Evolutionary conservation across 2,329 filamentous ascomycete genomes (phyloP), one percentile per base, ranked within the genome.

Genomic region (Ophiostoma tasmaniense): DNA sequence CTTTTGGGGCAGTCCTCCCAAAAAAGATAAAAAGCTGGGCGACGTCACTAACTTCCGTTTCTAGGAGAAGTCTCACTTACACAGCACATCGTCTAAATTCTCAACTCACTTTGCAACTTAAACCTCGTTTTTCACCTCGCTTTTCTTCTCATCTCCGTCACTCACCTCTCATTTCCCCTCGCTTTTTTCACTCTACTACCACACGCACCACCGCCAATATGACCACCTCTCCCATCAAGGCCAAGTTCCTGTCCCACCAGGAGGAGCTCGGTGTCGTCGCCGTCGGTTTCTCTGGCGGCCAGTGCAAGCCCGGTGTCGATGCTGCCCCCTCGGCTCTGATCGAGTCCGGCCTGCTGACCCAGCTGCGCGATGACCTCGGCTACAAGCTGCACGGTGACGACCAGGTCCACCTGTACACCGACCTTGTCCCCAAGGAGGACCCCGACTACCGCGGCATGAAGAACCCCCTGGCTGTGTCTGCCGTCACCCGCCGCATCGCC

Each of bases 211-310:
- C 35, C 25, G 45, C 17, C 67, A 69, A n/a, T n/a, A 84, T 85
- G 81, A 82, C 84, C 75, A 85, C 83, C 67, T 82, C 83, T 69
- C 82, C 83, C 77, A 77, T 86, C 73, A 78, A 81, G 73, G 84
- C 83, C 77, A 93, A 90, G 76, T 98, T 97, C 82, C 89, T 98
- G 74, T 84, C 89, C 72, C 84, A 89, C 76, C 86, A 88, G 39
- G 85, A 91, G 76, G 89, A 98, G 76, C 84, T 99, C 73, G 95
- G 94, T 72, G 86, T 99, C 69, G 92, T 98, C 50, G 93, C 94
- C 66, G 95, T 98, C 50, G 94, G 94, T 72, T 99, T 98, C 83
- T 96, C 93, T 68, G 94, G 94, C 73, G 95, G 95, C 69, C 95
- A 96, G 92, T 89, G 89, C 81, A 97, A 98, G 81, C 84, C 89